Percentiles rank a stretch among this genome's conserved stretches.
phyloP scores from a whole-genome alignment of 306 rosid genomes.

The Hippophae tibetana region DNA sequence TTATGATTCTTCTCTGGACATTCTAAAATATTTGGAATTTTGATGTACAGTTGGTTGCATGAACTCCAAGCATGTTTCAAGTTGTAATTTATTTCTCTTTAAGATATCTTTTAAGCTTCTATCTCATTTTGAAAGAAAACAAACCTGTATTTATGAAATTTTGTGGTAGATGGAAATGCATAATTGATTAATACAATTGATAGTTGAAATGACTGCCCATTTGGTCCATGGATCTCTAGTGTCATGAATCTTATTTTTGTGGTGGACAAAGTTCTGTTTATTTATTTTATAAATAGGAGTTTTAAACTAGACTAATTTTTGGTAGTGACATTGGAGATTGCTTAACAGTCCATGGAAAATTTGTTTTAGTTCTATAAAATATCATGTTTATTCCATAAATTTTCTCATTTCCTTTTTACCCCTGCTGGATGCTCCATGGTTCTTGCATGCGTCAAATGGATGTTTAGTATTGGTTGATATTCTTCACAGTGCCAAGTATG shows the following conservation, averaged over 20 bases:
- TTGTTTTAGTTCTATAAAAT: slow-evolving; percentile 1
- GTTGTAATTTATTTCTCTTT: not conserved
- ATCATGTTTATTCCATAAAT: not conserved
- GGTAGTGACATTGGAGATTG: not conserved
- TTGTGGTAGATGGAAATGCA: not conserved
- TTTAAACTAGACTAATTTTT: not conserved
- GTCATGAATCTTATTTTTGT: not conserved
- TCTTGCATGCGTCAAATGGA: slow-evolving; percentile 3
- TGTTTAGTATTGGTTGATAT: not conserved
- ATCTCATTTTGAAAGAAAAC: not conserved
- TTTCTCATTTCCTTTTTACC: slow-evolving; percentile 11
- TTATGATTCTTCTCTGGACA: too few species aligned
- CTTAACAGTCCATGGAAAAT: not conserved
- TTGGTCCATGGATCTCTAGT: slow-evolving; percentile 9
- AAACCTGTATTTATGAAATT: not conserved
- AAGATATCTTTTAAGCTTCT: too few species aligned
- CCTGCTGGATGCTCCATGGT: not conserved
- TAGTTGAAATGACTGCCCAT: not conserved
- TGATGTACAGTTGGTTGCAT: too few species aligned
- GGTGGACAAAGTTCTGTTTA: not conserved
- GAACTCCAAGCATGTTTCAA: too few species aligned
- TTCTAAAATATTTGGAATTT: too few species aligned
- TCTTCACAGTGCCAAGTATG: not conserved
- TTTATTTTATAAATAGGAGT: not conserved
- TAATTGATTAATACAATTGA: not conserved